A percentile compares a stretch with the other conserved stretches of the same genome.
These are phyloP conservation scores for Mortierella claussenii DNA, from an alignment of 192 early-diverging fungal species.

Conservation along the genomic window DNA sequence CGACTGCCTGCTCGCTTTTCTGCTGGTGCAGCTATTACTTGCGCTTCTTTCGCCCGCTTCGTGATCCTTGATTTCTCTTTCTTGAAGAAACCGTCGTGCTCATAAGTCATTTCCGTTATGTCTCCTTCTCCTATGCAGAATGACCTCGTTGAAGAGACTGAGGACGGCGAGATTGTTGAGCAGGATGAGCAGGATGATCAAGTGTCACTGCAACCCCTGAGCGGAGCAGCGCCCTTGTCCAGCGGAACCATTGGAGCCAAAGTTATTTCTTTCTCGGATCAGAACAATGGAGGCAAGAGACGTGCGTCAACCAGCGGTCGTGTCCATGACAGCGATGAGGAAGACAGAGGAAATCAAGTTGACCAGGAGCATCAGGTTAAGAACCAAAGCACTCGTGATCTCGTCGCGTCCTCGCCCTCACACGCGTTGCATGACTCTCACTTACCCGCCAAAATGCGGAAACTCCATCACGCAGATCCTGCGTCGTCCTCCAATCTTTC, in stretches of 20 bases:
- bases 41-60: not conserved
- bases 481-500: slow-evolving; percentile 23
- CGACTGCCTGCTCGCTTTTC: too few relatives aligned
- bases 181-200: slow-evolving; percentile 12
- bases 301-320: slow-evolving; percentile 8
- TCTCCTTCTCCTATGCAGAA: slow-evolving; percentile 53
- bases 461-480: slow-evolving; percentile 52
- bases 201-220: slow-evolving; percentile 9
- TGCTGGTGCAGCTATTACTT: slow-evolving; percentile 11
- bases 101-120: slow-evolving; percentile 48
- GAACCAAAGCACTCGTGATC: slow-evolving; percentile 53
- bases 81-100: slow-evolving; percentile 22
- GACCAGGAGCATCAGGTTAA: slow-evolving; percentile 53
- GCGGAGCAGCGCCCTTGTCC: slow-evolving; percentile 7
- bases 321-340: not conserved
- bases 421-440: slow-evolving; percentile 43
- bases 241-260: not conserved
- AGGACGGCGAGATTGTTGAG: slow-evolving; percentile 47
- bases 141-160: slow-evolving; percentile 47
- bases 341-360: slow-evolving; percentile 9
- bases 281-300: slow-evolving; percentile 31
- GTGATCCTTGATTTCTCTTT: not conserved
- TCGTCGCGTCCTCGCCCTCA: slow-evolving; percentile 40
- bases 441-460: slow-evolving; percentile 57
- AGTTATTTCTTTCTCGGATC: not conserved